These are phyloP conservation scores for Colletotrichum graminicola DNA, from an alignment of 2,329 filamentous ascomycete species.

Conservation along the genomic window DNA sequence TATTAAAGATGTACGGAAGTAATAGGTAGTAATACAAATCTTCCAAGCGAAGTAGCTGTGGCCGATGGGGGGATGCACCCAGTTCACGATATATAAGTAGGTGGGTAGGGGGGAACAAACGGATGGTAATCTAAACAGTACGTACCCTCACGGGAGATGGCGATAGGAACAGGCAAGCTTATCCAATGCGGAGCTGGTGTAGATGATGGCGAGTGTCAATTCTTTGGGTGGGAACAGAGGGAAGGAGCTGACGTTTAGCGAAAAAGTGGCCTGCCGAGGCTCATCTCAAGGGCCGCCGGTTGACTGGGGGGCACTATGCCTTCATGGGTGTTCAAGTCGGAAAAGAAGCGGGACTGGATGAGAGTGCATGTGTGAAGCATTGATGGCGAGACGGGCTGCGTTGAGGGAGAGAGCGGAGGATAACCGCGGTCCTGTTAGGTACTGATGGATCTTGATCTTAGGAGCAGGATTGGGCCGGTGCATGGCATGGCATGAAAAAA, in stretches of 20 bases:
- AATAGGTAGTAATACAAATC: neutral
- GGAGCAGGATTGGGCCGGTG: too few relatives aligned
- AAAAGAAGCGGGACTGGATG: slow-evolving; percentile 2
- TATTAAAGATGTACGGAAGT: neutral
- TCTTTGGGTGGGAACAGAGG: slow-evolving; percentile 30
- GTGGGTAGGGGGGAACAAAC: neutral
- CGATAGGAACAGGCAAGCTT: slow-evolving; percentile 14
- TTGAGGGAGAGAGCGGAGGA: slow-evolving; percentile 9
- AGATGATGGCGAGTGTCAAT: slow-evolving; percentile 7
- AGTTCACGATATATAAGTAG: slow-evolving; percentile 37
- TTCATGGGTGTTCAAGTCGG: slow-evolving; percentile 38
- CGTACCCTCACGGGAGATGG: slow-evolving; percentile 24
- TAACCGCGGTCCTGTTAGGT: slow-evolving; percentile 24
- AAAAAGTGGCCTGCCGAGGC: slow-evolving; percentile 41
- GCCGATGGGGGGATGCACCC: slow-evolving; percentile 18
- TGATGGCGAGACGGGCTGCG: neutral
- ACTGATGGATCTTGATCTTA: too few relatives aligned
- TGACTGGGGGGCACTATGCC: slow-evolving; percentile 31
- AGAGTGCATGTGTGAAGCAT: neutral
- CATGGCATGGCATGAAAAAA: neutral
- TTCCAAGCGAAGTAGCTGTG: neutral
- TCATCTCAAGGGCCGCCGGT: slow-evolving; percentile 21
- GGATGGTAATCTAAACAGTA: slow-evolving; percentile 22
- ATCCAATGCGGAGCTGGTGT: slow-evolving; percentile 27
- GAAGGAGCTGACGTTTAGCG: neutral